These are phyloP conservation scores for Rosa persica DNA, from an alignment of 306 rosid genomes.

Conservation along the genomic window DNA sequence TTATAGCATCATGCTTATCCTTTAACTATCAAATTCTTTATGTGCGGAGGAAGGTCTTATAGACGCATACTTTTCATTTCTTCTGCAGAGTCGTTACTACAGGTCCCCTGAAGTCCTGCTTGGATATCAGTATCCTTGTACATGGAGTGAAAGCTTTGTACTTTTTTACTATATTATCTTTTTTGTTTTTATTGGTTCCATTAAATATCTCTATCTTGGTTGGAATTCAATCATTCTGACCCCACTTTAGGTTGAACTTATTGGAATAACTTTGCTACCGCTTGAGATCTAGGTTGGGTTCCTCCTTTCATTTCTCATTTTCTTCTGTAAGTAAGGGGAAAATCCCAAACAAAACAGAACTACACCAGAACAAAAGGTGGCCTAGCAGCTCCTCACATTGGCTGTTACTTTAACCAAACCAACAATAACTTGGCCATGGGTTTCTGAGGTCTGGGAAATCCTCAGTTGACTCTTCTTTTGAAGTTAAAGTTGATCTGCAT, in stretches of 20 bases:
- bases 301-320: neutral
- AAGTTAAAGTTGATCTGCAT: neutral
- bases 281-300: neutral
- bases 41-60: conserved; percentile 28
- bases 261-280: neutral
- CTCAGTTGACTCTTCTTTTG: neutral
- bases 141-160: conserved; percentile 23
- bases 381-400: neutral
- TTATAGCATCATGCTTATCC: conserved; percentile 8
- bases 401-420: neutral
- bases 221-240: neutral
- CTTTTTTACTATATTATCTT: conserved; percentile 1
- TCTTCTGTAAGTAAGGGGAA: neutral
- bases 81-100: conserved; percentile 93
- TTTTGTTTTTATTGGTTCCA: conserved; percentile 3
- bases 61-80: conserved; percentile 23
- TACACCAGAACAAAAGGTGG: neutral
- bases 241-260: neutral
- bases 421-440: neutral
- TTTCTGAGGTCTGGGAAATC: neutral
- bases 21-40: conserved; percentile 18
- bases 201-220: neutral
- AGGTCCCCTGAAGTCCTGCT: conserved; percentile 99
- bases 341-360: neutral
- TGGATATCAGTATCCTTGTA: conserved; percentile 95